These are phyloP conservation scores for Tricladium varicosporioides DNA, from an alignment of 2,329 filamentous ascomycete species.

Conservation along the genomic window DNA sequence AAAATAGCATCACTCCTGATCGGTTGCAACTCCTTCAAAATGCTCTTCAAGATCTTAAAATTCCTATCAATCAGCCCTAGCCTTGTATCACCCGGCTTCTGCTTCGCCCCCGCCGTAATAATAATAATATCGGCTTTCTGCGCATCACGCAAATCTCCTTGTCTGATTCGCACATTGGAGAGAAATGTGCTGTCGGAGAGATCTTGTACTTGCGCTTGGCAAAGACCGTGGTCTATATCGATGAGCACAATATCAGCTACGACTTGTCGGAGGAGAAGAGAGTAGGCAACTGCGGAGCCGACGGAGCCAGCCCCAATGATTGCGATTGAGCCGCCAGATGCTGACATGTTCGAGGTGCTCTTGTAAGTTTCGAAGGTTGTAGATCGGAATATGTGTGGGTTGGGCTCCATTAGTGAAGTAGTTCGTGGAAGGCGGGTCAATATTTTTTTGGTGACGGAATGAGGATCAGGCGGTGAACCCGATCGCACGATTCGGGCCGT, in stretches of 20 bases:
- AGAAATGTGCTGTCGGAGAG: slow-evolving; percentile 49
- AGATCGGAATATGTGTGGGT: no score
- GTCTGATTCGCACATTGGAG: slow-evolving; percentile 42
- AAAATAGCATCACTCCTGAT: slow-evolving; percentile 47
- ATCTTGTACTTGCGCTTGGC: slow-evolving; percentile 51
- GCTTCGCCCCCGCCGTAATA: slow-evolving; percentile 53
- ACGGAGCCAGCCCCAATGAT: slow-evolving; percentile 52
- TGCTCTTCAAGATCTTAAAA: slow-evolving; percentile 36
- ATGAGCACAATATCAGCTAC: slow-evolving; percentile 52
- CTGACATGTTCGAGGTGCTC: slow-evolving; percentile 13
- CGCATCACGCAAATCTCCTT: slow-evolving; percentile 37
- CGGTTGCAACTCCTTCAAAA: slow-evolving; percentile 42
- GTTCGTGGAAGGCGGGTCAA: no score
- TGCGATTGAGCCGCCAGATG: slow-evolving; percentile 37
- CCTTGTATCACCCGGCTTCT: slow-evolving; percentile 39
- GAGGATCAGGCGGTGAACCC: no score
- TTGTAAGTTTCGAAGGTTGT: no score
- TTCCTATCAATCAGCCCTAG: slow-evolving; percentile 48
- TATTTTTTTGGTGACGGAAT: no score
- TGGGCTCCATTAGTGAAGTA: no score
- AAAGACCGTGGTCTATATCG: slow-evolving; percentile 45
- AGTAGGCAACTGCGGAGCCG: slow-evolving; percentile 49
- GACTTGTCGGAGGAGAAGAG: slow-evolving; percentile 49
- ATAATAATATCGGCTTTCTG: slow-evolving; percentile 53
- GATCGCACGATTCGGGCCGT: no score